These are phyloP conservation scores for Apiospora aurea DNA, from an alignment of 2,329 filamentous ascomycete genomes.

Conservation along the genomic window DNA sequence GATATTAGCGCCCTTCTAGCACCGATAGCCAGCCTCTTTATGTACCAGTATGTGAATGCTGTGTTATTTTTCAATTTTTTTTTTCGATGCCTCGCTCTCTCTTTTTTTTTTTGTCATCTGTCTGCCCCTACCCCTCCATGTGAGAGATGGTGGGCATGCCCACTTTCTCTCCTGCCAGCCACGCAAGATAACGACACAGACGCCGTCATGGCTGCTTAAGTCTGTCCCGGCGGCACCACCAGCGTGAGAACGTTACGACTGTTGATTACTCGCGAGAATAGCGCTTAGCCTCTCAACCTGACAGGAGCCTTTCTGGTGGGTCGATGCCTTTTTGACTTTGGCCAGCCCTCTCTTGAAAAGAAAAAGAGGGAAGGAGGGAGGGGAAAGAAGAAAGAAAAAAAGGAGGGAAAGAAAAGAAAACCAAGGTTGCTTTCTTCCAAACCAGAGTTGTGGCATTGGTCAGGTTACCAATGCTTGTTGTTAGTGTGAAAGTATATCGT, in stretches of 20 bases:
- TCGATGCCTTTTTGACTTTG: neutral
- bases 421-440: constrained; percentile 8
- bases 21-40: constrained; percentile 15
- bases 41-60: neutral
- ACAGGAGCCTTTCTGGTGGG: constrained; percentile 9
- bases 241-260: neutral
- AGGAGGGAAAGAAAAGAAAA: neutral
- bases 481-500: constrained; percentile 10
- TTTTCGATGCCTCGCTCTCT: neutral
- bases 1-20: constrained; percentile 22
- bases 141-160: constrained; percentile 17
- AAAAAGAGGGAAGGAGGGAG: too few species aligned
- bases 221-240: neutral
- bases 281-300: constrained; percentile 1
- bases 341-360: neutral
- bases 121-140: constrained; percentile 1
- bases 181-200: constrained; percentile 9
- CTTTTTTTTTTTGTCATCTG: neutral
- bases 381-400: neutral
- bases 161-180: neutral
- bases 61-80: neutral
- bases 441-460: constrained; percentile 19
- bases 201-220: constrained; percentile 11
- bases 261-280: constrained; percentile 11
- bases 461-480: constrained; percentile 14